Percentiles rank a stretch among this genome's conserved stretches.
These are phyloP conservation scores for Pezicula carpinea DNA, from an alignment of 2,329 filamentous ascomycete genomes.

Conservation along the genomic window DNA sequence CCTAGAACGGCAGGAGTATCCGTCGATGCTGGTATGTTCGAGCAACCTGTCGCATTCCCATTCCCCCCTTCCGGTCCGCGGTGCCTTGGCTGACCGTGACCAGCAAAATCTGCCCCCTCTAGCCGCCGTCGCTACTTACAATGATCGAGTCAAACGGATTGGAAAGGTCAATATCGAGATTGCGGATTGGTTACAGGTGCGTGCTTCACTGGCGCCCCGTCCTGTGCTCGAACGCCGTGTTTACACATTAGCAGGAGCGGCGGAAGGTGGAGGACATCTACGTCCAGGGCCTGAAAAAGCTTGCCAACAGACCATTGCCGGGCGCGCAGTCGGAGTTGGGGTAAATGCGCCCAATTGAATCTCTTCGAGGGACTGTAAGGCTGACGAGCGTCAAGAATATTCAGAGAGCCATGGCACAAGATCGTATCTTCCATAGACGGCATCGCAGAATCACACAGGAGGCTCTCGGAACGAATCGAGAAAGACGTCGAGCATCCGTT, in stretches of 20 bases:
- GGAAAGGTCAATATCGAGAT: constrained; percentile 83
- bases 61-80: constrained; percentile 10
- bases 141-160: constrained; percentile 84
- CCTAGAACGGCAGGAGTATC: constrained; percentile 84
- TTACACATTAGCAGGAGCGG: constrained; percentile 64
- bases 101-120: constrained; percentile 76
- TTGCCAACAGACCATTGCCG: constrained; percentile 68
- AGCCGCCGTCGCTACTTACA: constrained; percentile 77
- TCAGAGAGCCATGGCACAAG: constrained; percentile 85
- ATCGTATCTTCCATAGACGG: constrained; percentile 76
- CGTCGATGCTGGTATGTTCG: constrained; percentile 78
- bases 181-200: constrained; percentile 94
- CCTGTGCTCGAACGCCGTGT: constrained; percentile 7
- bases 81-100: constrained; percentile 17
- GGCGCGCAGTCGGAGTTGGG: constrained; percentile 79
- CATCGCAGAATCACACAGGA: constrained; percentile 78
- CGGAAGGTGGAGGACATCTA: constrained; percentile 89
- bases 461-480: constrained; percentile 77
- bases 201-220: not conserved
- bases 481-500: constrained; percentile 82
- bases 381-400: constrained; percentile 59
- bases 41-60: constrained; percentile 20
- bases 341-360: constrained; percentile 44
- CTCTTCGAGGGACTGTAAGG: constrained; percentile 1
- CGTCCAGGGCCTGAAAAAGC: constrained; percentile 73